Evolutionary conservation across 2,329 filamentous ascomycete species (phyloP), one percentile per base, ranked within the genome.

Genomic region (Hypoxylon sp.): DNA sequence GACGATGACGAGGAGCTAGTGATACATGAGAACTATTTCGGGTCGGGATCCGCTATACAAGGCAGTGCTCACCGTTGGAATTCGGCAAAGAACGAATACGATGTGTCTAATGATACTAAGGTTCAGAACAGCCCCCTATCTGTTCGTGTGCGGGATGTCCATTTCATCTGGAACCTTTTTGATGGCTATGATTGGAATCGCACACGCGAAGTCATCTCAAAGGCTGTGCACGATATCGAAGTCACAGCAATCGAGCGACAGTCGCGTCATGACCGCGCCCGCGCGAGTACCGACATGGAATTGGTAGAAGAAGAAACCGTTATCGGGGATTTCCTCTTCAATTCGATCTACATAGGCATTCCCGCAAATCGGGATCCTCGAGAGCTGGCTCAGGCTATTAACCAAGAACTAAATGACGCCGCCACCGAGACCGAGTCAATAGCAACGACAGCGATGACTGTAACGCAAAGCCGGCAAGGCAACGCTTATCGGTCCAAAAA

Each of bases 331-430:
- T 97, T 96, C 71, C 83, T 99, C 14, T 99, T 99, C 84, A 98
- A 99, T 76, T 99, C 96, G 0, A 97, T 99, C 57, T 99, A 97
- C 80, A 97, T 99, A 72, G 93, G 92, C 12, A 92, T 99, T 16
- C 92, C 95, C 0, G 86, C 92, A 9, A 96, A 94, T 71, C 88
- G 91, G 61, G 95, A 98, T 71, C 93, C 93, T 4, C 87, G 87
- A 55, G 93, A 97, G 28, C 84, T 98, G 8, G 85, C 92, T 3
- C 87, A 88, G 46, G 92, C 91, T 38, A 97, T 99, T 78, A 97
- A 97, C 74, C 89, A 91, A 61, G 89, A 95, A 33, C 86, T 98
- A 49, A 92, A 97, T 70, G 95, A 98, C 73, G 86, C 91, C 59
- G 87, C 85, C 3, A 97, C 92, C 36, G 96, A 98, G 75, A 97